Conservation (phyloP, 495 filamentous ascomycete species). For the Aspergillus indologenus region DNA sequence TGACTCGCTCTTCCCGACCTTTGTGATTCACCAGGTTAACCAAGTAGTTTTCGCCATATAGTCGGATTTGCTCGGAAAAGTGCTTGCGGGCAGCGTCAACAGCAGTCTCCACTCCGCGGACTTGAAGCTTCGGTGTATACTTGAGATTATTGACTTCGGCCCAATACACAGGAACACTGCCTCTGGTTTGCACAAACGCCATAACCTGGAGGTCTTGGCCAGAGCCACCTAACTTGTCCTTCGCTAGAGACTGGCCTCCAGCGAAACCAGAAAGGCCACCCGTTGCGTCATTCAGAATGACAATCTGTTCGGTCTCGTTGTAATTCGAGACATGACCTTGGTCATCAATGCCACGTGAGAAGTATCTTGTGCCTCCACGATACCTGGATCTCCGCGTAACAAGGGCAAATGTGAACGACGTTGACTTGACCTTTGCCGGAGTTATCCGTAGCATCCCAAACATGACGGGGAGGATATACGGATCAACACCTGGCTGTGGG, state of each 20-base stretch:
- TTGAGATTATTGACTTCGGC: slow-evolving; percentile 87
- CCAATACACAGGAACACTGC: slow-evolving; percentile 93
- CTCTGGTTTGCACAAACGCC: slow-evolving; percentile 92
- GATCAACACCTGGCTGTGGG: slow-evolving; percentile 74
- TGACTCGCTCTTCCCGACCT: slow-evolving; percentile 81
- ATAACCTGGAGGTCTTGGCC: slow-evolving; percentile 80
- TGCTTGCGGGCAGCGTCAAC: slow-evolving; percentile 74
- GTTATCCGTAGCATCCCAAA: slow-evolving; percentile 90
- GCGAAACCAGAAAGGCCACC: slow-evolving; percentile 77
- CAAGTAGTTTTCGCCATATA: slow-evolving; percentile 94
- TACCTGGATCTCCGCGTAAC: slow-evolving; percentile 85
- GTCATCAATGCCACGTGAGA: slow-evolving; percentile 90
- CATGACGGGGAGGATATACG: slow-evolving; percentile 91
- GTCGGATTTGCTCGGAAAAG: slow-evolving; percentile 84
- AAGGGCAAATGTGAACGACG: slow-evolving; percentile 76
- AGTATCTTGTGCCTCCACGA: slow-evolving; percentile 86
- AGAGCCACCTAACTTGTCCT: slow-evolving; percentile 56
- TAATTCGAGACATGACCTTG: slow-evolving; percentile 93
- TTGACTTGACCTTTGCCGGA: slow-evolving; percentile 74
- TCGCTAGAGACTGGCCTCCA: slow-evolving; percentile 69
- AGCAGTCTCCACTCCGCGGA: slow-evolving; percentile 81
- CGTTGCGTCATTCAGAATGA: slow-evolving; percentile 77
- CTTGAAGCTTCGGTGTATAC: slow-evolving; percentile 84
- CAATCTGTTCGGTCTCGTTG: slow-evolving; percentile 93
- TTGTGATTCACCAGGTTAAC: slow-evolving; percentile 96